These are phyloP conservation scores for Arthroderma sp. DNA, from an alignment of 2,329 filamentous ascomycete genomes.

Conservation along the genomic window DNA sequence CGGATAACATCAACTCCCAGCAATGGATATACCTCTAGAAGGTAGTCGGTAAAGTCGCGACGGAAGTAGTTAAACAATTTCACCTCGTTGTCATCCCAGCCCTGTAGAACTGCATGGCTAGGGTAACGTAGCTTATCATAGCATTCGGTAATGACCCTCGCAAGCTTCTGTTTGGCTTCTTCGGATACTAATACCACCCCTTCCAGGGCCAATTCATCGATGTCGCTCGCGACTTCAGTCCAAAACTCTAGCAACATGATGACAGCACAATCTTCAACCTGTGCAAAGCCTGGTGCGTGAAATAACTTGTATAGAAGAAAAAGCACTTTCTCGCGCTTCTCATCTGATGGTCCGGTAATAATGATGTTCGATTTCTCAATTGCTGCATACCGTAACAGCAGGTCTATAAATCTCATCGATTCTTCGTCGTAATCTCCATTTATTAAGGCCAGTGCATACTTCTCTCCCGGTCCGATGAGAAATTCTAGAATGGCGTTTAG, in stretches of 20 bases:
- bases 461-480: conserved; percentile 25
- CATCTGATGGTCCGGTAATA: conserved; percentile 22
- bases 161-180: conserved; percentile 28
- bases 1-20: conserved; percentile 33
- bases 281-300: conserved; percentile 30
- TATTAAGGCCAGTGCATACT: conserved; percentile 23
- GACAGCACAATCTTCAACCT: conserved; percentile 30
- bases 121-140: conserved; percentile 35
- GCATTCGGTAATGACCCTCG: conserved; percentile 30
- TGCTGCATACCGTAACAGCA: conserved; percentile 28
- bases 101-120: conserved; percentile 21
- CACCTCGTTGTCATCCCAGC: conserved; percentile 34
- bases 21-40: conserved; percentile 33
- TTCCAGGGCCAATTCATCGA: conserved; percentile 25
- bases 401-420: conserved; percentile 30
- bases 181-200: conserved; percentile 20
- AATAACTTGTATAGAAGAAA: conserved; percentile 29
- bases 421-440: conserved; percentile 29
- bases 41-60: conserved; percentile 35
- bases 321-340: conserved; percentile 25
- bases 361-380: conserved; percentile 22
- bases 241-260: conserved; percentile 32
- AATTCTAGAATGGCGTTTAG: conserved; percentile 23
- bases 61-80: conserved; percentile 34
- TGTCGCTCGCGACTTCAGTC: conserved; percentile 31